Percentiles rank a stretch among this genome's conserved stretches.
These are phyloP conservation scores for Remersonia thermophila DNA, from an alignment of 2,329 filamentous ascomycete genomes.

Conservation along the genomic window DNA sequence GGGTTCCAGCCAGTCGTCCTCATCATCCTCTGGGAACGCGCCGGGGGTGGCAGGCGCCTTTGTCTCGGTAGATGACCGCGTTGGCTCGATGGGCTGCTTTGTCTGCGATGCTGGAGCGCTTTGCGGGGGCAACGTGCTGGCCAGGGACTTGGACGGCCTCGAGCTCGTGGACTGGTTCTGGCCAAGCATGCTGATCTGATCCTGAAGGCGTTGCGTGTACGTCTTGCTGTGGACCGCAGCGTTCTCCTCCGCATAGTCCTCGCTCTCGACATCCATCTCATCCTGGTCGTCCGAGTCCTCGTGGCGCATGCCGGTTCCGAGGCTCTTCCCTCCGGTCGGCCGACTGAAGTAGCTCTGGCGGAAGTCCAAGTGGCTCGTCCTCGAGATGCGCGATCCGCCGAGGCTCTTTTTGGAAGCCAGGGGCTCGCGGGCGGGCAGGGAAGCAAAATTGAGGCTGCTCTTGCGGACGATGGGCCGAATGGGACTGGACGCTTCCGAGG, in stretches of 20 bases:
- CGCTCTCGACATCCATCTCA: conserved; percentile 39
- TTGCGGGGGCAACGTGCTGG: conserved; percentile 25
- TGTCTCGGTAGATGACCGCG: conserved; percentile 17
- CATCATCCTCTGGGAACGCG: conserved; percentile 46
- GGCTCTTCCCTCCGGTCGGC: conserved; percentile 60
- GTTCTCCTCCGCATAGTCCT: conserved; percentile 29
- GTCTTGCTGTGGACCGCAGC: conserved; percentile 63
- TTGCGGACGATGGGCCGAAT: conserved; percentile 67
- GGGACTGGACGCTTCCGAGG: conserved; percentile 61
- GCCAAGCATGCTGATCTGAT: conserved; percentile 70
- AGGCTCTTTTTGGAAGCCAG: conserved; percentile 74
- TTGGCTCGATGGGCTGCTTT: conserved; percentile 8
- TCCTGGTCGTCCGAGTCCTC: conserved; percentile 29
- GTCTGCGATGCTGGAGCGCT: conserved; percentile 20
- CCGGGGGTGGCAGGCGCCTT: conserved; percentile 34
- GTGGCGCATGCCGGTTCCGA: conserved; percentile 34
- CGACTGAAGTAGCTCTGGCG: conserved; percentile 63
- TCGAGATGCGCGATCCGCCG: conserved; percentile 52
- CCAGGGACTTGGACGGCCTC: conserved; percentile 36
- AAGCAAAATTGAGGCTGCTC: conserved; percentile 89
- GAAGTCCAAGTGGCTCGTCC: conserved; percentile 69
- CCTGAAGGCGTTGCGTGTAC: conserved; percentile 85
- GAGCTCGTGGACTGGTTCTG: conserved; percentile 40
- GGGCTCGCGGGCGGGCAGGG: conserved; percentile 81
- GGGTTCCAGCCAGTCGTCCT: conserved; percentile 53